Evolutionary conservation across 1,284 basidiomycete species (phyloP), one percentile per base, ranked within the genome.

Genomic region (Neolentinus lepideus): DNA sequence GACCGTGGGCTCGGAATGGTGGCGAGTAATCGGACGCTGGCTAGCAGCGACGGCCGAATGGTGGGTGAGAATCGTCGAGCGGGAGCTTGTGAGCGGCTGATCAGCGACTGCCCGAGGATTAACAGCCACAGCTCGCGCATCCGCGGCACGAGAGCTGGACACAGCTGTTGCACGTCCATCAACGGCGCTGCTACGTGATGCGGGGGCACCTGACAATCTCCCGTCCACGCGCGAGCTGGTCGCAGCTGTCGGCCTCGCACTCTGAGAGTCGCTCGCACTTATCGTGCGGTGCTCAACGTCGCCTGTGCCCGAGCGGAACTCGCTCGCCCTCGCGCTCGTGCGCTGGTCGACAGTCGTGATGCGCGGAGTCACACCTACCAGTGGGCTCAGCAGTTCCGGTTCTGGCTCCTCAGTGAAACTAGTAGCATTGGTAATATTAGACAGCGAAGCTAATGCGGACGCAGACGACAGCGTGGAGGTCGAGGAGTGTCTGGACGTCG

Each of bases 1-100:
- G 55, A 53, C 59, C 63, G 36, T 56, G 36, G 22, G 57, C 60
- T 70, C 62, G 14, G 71, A 71, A 10, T 70, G 63, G 27, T 72
- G 71, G 1, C 71, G 67, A 12, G 63, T 60, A 11, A 69, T 63
- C 12, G 66, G 29, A 71, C 54, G 29, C 58, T 62, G 31, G 69
- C 63, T 65, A 72, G 67, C 19, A 65, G 66, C 3, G 58, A 51
- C 38, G 29, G 29, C 29, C 6, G 64, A 53, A 36, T 69, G 62
- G 11, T 57, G 65, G 60, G 52, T 70, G 29, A 31, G 29, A 31
- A 31, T 66, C 33, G 65, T 56, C 14, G 65, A 65, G 36, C 56
- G 59, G 8, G 55, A 47, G 52, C 47, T 53, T 47, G 36, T 57
- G 61, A 22, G 63, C 63, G 46, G 59, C 55, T 4, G 29, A 31